Percentiles rank a stretch among this genome's conserved stretches.
Evolutionary conservation across 306 rosid species (phyloP).

Genomic region (Cucurbita ficifolia): DNA sequence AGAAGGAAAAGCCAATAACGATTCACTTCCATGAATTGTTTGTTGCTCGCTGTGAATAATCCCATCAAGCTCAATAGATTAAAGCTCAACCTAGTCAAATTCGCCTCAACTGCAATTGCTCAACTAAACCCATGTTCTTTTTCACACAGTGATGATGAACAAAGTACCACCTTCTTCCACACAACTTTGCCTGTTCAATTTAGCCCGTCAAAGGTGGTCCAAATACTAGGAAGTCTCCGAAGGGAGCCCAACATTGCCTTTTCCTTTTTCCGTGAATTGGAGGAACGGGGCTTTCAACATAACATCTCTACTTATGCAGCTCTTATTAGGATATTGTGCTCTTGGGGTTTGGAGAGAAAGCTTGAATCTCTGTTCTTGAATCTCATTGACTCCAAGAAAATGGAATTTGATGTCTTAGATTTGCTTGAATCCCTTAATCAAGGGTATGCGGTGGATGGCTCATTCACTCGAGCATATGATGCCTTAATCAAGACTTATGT

Average conservation of each 20-base stretch:
- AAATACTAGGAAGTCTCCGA: constrained; percentile 19
- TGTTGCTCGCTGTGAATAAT: neutral
- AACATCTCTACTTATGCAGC: constrained; percentile 33
- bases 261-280: constrained; percentile 29
- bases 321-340: constrained; percentile 41
- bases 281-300: constrained; percentile 29
- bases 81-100: neutral
- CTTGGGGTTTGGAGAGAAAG: constrained; percentile 32
- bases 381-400: constrained; percentile 24
- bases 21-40: neutral
- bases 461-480: constrained; percentile 29
- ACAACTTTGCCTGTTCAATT: neutral
- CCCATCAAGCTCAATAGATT: neutral
- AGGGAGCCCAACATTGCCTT: constrained; percentile 36
- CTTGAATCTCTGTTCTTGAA: constrained; percentile 47
- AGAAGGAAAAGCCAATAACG: neutral
- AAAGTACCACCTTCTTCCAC: neutral
- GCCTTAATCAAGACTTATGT: constrained; percentile 50
- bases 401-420: constrained; percentile 20
- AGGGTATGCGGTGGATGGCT: constrained; percentile 15
- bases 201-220: constrained; percentile 20
- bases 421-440: constrained; percentile 28
- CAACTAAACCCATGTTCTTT: neutral
- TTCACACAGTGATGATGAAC: constrained; percentile 5
- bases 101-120: constrained; percentile 3